Conservation (phyloP, 768 basidiomycete species). For the Russula foetens region DNA sequence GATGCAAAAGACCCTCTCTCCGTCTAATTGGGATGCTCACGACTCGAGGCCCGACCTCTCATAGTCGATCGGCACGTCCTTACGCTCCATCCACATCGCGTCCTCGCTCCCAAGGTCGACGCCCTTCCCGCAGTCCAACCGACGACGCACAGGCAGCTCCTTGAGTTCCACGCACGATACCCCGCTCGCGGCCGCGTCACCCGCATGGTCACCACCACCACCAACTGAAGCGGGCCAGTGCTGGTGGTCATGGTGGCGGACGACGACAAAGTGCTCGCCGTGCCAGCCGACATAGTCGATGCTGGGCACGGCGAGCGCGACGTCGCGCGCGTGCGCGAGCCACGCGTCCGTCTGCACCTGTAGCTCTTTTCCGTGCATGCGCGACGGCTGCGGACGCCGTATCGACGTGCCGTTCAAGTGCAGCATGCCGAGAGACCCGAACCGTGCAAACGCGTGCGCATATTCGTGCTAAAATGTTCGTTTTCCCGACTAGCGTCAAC, state of each 20-base stretch:
- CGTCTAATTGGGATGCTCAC: too few species aligned
- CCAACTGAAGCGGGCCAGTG: neutral
- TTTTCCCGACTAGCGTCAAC: neutral
- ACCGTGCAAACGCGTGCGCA: slow-evolving; percentile 38
- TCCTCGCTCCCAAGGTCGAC: slow-evolving; percentile 57
- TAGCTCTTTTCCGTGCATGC: slow-evolving; percentile 53
- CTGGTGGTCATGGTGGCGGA: slow-evolving; percentile 26
- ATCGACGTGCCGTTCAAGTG: slow-evolving; percentile 44
- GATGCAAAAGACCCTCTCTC: too few species aligned
- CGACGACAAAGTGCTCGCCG: slow-evolving; percentile 61
- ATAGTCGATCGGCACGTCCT: slow-evolving; percentile 71
- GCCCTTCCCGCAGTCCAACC: slow-evolving; percentile 57
- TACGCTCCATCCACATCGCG: slow-evolving; percentile 59
- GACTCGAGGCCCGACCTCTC: slow-evolving; percentile 46
- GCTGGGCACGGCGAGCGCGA: slow-evolving; percentile 42
- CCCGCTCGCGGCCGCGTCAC: slow-evolving; percentile 20
- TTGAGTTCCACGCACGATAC: slow-evolving; percentile 37
- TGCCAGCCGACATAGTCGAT: slow-evolving; percentile 69
- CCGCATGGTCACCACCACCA: neutral
- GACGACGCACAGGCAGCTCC: slow-evolving; percentile 48
- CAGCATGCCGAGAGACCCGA: slow-evolving; percentile 48
- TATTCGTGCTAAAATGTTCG: slow-evolving; percentile 39
- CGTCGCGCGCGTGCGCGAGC: slow-evolving; percentile 40
- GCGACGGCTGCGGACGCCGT: slow-evolving; percentile 46
- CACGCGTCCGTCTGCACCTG: slow-evolving; percentile 49